Evolutionary conservation across 257 asterid species (phyloP), one percentile per base, ranked within the genome.

Genomic region (Knoxia roxburghii): DNA sequence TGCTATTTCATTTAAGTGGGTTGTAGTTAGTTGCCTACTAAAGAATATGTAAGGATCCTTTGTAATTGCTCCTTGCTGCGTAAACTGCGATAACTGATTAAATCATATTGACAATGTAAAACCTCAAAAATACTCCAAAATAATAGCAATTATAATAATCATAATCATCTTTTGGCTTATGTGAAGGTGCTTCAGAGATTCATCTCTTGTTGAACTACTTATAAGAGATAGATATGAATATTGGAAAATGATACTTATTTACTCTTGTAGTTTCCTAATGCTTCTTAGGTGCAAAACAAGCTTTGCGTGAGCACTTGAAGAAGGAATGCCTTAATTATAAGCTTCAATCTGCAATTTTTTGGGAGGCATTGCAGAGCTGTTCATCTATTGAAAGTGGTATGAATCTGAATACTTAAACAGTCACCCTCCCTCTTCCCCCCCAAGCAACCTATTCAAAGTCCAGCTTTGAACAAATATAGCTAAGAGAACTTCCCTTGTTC

Each of bases 281-380:
- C 57, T 78, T 75, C 60, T 48, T 65, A 94, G 99, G 83, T 78
- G 89, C 97, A 56, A 76, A 77, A 70, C 87, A 77, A 78, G 87
- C 90, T 70, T 83, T 93, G 61, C 71, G 17, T 48, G 62, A 79
- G 67, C 96, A 94, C 79, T 68, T 94, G 81, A 87, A 80, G 80
- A 79, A 78, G 71, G 95, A 94, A 84, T 87, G 91, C 74, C 85
- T 73, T 67, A 82, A 71, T 71, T 86, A 84, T 76, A 86, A 80
- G 75, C 84, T 94, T 52, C 87, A 87, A 69, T 82, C 95, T 32
- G 87, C 97, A 56, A 88, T 94, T 76, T 85, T 79, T 84, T 80
- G 79, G 3, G 96, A 94, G 82, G 96, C 95, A 20, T 68, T 85
- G 74, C 77, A 75, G 37, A 79, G 81, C 77, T 80, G 80, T 71